Evolutionary conservation across 768 basidiomycete genomes (phyloP), one percentile per base, ranked within the genome.

Genomic region (Suillus placidus): DNA sequence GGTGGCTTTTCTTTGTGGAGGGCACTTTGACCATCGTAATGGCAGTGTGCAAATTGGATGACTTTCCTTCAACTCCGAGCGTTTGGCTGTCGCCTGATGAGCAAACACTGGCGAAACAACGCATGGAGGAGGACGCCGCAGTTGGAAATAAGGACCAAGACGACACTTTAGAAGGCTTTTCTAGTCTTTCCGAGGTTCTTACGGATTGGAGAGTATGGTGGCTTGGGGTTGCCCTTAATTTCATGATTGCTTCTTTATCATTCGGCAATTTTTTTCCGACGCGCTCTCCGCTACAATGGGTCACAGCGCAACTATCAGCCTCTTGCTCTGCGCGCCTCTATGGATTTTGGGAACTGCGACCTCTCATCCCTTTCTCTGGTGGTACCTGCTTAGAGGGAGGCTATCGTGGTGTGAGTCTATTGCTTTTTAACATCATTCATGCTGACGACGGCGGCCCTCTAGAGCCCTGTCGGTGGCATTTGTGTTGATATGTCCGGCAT

Each of bases 351-450:
- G 89, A 4, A 84, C 86, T 5, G 67, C 86, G 4, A 80, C 95
- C 95, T 0, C 76, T 96, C 30, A 86, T 85, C 1, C 85, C 93
- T 3, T 95, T 90, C 75, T 88, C 89, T 0, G 94, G 92, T 12
- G 94, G 89, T 2, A 96, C 94, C 0, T 88, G 85, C 70, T 75
- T 96, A 30, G 94, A 95, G 72, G 93, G 93, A 0, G 90, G 93
- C 67, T 88, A 84, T 67, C 79, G 84, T 43, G 87, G 86, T 35
- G 91, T 92, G 68, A 65, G 86, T 77, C 30, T 42, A 66, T 23
- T 56, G 14, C 40, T 64, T 18, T 55, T 37, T 26, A 34, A 30
- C 18, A 16, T 9, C 34, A 32, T 23, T 26, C 14, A 12, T 37
- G 13, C 23, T 56, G n/a, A 52, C 20, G 23, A 43, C 30, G 26